Percentiles rank a stretch among this genome's conserved stretches.
Conservation (phyloP, 768 basidiomycete species). For the Trametes punicea region DNA sequence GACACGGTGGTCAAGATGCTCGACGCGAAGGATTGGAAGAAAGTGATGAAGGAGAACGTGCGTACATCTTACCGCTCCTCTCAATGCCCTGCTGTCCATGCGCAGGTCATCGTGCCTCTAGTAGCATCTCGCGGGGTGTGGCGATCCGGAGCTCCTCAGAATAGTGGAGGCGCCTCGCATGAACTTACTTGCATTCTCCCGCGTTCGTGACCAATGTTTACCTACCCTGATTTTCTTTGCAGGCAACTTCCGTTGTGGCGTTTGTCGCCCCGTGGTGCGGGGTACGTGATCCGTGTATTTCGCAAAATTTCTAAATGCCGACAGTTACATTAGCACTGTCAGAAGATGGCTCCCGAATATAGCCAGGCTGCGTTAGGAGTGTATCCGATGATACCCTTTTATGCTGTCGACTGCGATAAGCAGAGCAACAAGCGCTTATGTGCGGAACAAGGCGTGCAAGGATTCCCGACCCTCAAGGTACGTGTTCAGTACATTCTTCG, state of each 20-base stretch:
- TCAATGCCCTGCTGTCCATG: not conserved
- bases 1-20: slow-evolving; percentile 63
- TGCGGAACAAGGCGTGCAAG: slow-evolving; percentile 79
- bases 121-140: too few relatives aligned
- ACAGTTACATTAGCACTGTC: slow-evolving; percentile 60
- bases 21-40: slow-evolving; percentile 65
- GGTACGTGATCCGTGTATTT: slow-evolving; percentile 41
- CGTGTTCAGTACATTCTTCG: slow-evolving; percentile 4
- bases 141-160: too few relatives aligned
- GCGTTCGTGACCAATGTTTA: not conserved
- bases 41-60: slow-evolving; percentile 74
- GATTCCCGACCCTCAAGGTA: slow-evolving; percentile 90
- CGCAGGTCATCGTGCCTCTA: too few relatives aligned
- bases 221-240: not conserved
- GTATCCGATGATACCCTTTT: slow-evolving; percentile 79
- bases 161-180: too few relatives aligned
- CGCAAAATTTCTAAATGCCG: not conserved
- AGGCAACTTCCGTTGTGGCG: slow-evolving; percentile 54
- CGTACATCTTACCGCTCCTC: slow-evolving; percentile 27
- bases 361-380: slow-evolving; percentile 77
- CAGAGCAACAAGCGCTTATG: slow-evolving; percentile 80
- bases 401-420: slow-evolving; percentile 92
- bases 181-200: too few relatives aligned
- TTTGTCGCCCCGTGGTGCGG: slow-evolving; percentile 97
- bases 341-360: slow-evolving; percentile 81